phyloP scores from a whole-genome alignment of 306 rosid genomes.

The Rubus parviflorus region DNA sequence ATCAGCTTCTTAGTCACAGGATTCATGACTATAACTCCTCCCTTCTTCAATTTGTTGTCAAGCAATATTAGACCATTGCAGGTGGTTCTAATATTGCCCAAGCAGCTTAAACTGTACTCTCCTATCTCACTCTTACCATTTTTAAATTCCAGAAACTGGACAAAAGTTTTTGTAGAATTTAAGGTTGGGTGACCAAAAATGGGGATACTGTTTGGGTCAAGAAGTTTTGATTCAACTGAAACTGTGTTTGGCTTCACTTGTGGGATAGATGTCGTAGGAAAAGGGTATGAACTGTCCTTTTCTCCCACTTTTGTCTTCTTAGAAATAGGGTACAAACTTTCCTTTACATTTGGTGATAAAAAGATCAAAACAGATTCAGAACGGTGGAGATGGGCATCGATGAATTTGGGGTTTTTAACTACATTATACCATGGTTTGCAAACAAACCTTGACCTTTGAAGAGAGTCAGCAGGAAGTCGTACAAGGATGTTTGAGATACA shows the following conservation, averaged over 20 bases:
- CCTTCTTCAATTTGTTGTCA: constrained; percentile 40
- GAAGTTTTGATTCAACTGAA: constrained; percentile 40
- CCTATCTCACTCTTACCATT: constrained; percentile 23
- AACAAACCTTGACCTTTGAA: constrained; percentile 48
- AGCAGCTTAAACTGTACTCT: constrained; percentile 39
- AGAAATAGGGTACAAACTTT: neutral
- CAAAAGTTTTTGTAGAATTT: constrained; percentile 1
- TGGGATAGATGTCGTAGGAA: neutral
- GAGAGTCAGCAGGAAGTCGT: constrained; percentile 47
- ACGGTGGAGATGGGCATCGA: constrained; percentile 35
- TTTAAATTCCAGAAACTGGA: constrained; percentile 39
- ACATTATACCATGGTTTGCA: constrained; percentile 47
- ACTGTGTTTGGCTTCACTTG: constrained; percentile 24
- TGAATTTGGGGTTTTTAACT: constrained; percentile 33
- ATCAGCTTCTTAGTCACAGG: constrained; percentile 53
- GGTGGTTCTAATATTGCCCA: constrained; percentile 41
- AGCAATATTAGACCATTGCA: constrained; percentile 54
- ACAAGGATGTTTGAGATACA: constrained; percentile 45
- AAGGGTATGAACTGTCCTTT: neutral
- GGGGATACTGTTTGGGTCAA: constrained; percentile 4
- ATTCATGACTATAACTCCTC: constrained; percentile 43
- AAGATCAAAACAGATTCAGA: constrained; percentile 51
- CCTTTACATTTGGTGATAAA: constrained; percentile 6
- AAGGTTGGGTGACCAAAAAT: constrained; percentile 21
- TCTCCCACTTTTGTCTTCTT: neutral